Percentiles rank a stretch among this genome's conserved stretches.
Evolutionary conservation across 2,329 filamentous ascomycete species (phyloP).

Genomic region (Sporothrix pallida): DNA sequence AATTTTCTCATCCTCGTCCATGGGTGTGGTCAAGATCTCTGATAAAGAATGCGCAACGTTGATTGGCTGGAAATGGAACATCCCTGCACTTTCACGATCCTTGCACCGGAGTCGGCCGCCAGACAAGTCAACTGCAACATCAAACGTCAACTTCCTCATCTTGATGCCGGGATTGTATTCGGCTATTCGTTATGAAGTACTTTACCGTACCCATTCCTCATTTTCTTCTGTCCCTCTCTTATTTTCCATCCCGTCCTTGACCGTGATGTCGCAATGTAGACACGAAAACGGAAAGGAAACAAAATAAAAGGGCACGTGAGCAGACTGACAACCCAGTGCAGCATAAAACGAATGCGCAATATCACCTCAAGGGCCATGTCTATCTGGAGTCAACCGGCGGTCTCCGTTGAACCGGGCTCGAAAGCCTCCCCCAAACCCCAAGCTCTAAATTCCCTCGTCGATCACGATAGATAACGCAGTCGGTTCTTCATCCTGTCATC

Average conservation of each 20-base stretch:
- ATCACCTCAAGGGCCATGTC: not conserved
- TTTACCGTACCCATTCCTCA: not conserved
- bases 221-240: not conserved
- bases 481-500: not conserved
- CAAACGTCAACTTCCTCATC: not conserved
- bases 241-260: no score
- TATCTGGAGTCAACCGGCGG: not conserved
- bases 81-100: not conserved
- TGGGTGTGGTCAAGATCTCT: not conserved
- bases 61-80: not conserved
- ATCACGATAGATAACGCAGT: constrained; percentile 5
- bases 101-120: constrained; percentile 20
- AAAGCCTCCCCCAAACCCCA: not conserved
- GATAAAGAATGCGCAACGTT: constrained; percentile 1
- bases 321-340: not conserved
- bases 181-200: no score
- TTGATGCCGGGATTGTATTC: not conserved
- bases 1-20: not conserved
- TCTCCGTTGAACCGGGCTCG: not conserved
- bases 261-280: not conserved
- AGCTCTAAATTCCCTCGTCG: constrained; percentile 8
- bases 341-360: no score
- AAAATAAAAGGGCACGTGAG: not conserved
- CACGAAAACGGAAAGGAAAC: not conserved
- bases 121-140: not conserved